phyloP scores from a whole-genome alignment of 768 basidiomycete genomes.

The Lactifluus pinguis region DNA sequence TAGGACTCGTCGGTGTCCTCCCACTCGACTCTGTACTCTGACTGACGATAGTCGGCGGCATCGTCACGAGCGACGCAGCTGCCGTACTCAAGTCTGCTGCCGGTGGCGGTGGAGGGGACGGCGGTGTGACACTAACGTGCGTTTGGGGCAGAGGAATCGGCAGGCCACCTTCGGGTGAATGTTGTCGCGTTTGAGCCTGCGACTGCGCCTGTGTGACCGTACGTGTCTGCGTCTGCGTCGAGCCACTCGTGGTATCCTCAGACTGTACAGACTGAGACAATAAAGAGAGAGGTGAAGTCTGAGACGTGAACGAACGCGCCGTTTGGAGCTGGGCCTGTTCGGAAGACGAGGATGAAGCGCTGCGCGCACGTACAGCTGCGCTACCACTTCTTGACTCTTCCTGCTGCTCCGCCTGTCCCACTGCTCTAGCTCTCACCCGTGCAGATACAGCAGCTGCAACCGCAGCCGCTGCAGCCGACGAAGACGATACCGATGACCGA shows the following conservation, averaged over 20 bases:
- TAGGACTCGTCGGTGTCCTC: slow-evolving; percentile 41
- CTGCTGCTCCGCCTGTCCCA: slow-evolving; percentile 8
- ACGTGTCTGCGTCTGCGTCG: slow-evolving; percentile 20
- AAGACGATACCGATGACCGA: not conserved
- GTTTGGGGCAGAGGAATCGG: not conserved
- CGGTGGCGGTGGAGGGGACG: not conserved
- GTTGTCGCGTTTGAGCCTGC: slow-evolving; percentile 17
- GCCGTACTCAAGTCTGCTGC: slow-evolving; percentile 54
- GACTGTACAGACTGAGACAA: slow-evolving; percentile 19
- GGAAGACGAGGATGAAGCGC: slow-evolving; percentile 11
- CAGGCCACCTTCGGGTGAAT: not conserved
- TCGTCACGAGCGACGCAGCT: slow-evolving; percentile 58
- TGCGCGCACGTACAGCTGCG: slow-evolving; percentile 8
- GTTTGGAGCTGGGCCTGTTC: slow-evolving; percentile 8
- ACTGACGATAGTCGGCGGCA: slow-evolving; percentile 44
- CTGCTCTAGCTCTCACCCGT: not conserved
- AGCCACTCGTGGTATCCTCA: slow-evolving; percentile 3
- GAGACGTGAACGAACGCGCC: slow-evolving; percentile 3
- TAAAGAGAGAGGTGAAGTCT: slow-evolving; percentile 20
- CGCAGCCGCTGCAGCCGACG: not conserved
- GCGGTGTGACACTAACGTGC: not conserved
- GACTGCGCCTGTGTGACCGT: not conserved
- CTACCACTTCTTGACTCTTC: slow-evolving; percentile 13
- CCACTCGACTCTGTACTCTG: slow-evolving; percentile 47
- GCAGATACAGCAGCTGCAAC: not conserved